Conservation (phyloP, 2,329 filamentous ascomycete species). For the Fusarium sp. region DNA sequence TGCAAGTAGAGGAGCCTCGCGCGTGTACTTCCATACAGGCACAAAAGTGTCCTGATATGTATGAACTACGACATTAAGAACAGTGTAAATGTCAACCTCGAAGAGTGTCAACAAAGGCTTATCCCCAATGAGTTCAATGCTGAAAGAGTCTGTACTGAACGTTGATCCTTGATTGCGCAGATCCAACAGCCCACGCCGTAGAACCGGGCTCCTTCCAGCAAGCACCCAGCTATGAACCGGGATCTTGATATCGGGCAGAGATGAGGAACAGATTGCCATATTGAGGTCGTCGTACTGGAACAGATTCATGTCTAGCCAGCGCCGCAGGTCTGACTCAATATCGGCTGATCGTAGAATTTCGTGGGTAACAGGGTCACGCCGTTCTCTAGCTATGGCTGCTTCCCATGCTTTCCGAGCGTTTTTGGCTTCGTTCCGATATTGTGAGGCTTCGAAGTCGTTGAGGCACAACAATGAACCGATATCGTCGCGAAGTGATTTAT, state of each 20-base stretch:
- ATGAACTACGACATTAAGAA: conserved; percentile 84
- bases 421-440: conserved; percentile 48
- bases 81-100: conserved; percentile 77
- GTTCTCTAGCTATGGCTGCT: conserved; percentile 53
- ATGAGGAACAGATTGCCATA: conserved; percentile 64
- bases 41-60: conserved; percentile 83
- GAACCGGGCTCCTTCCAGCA: conserved; percentile 75
- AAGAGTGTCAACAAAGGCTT: conserved; percentile 72
- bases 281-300: conserved; percentile 58
- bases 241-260: conserved; percentile 74
- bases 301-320: conserved; percentile 58
- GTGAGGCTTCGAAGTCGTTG: conserved; percentile 64
- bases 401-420: conserved; percentile 57
- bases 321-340: conserved; percentile 71
- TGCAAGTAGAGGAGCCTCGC: conserved; percentile 72
- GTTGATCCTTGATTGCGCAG: conserved; percentile 56
- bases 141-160: conserved; percentile 46
- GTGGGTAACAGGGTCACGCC: conserved; percentile 62
- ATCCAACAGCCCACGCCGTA: conserved; percentile 71
- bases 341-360: conserved; percentile 72
- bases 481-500: conserved; percentile 79
- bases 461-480: conserved; percentile 77
- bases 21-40: conserved; percentile 87
- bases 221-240: conserved; percentile 88
- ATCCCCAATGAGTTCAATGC: conserved; percentile 56